Percentiles rank a stretch among this genome's conserved stretches.
phyloP scores from a whole-genome alignment of 345 rosid species.

The Dovyalis caffra region DNA sequence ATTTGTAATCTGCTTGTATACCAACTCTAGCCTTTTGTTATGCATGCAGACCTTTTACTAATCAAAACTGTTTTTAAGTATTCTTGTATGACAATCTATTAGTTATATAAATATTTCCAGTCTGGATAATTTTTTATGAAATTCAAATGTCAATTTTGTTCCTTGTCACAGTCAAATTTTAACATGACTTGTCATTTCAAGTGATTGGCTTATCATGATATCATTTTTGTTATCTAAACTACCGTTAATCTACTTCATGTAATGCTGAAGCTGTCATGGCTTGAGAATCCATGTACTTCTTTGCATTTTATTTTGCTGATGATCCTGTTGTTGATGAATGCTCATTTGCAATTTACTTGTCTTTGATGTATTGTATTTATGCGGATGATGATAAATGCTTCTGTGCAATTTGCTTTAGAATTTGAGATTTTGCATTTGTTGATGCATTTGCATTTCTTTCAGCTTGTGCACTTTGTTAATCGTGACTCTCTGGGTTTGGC shows the following conservation, averaged over 20 bases:
- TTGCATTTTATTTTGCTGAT: too few species aligned
- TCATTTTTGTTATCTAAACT: neutral
- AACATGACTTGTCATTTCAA: neutral
- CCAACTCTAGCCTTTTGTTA: neutral
- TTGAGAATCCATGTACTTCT: neutral
- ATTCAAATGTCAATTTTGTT: neutral
- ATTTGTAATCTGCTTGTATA: neutral
- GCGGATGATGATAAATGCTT: too few species aligned
- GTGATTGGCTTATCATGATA: neutral
- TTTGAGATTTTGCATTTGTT: conserved; percentile 27
- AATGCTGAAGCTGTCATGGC: neutral
- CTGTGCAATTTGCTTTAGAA: conserved; percentile 15
- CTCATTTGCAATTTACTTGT: too few species aligned
- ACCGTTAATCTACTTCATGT: neutral
- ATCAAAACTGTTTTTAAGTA: neutral
- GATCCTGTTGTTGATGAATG: conserved; percentile 14
- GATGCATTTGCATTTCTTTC: conserved; percentile 43
- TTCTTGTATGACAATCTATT: neutral
- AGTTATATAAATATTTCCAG: neutral
- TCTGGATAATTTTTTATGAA: neutral
- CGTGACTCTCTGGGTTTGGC: conserved; percentile 98
- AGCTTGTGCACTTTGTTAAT: conserved; percentile 98
- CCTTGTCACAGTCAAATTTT: neutral
- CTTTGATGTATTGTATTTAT: too few species aligned
- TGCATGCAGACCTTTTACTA: neutral